Evolutionary conservation across 805 yeast species (phyloP).

Genomic region (Ogataea nitratoaversa): DNA sequence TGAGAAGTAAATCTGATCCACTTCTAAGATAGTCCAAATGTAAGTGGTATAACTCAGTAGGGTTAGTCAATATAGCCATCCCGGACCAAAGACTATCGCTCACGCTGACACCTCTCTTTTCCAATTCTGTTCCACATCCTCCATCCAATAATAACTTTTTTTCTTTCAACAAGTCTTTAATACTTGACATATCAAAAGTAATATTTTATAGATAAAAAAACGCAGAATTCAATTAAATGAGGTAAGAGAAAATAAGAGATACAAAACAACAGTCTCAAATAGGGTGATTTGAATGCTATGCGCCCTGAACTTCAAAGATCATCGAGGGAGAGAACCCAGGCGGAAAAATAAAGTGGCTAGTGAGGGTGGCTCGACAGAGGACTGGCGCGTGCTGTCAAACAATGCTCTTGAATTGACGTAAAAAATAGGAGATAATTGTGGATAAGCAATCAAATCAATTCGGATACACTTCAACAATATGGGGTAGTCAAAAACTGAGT

Average conservation of each 20-base stretch:
- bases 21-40: slow-evolving; percentile 47
- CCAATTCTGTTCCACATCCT: slow-evolving; percentile 62
- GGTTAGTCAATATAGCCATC: slow-evolving; percentile 40
- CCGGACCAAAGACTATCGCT: slow-evolving; percentile 61
- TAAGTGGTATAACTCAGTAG: slow-evolving; percentile 40
- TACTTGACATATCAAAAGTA: too few relatives aligned
- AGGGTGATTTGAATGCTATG: background rate
- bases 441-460: background rate
- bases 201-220: too few relatives aligned
- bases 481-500: too few relatives aligned
- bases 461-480: too few relatives aligned
- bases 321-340: too few relatives aligned
- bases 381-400: background rate
- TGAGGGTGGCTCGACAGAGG: too few relatives aligned
- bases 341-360: too few relatives aligned
- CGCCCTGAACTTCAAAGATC: background rate
- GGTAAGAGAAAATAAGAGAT: background rate
- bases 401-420: too few relatives aligned
- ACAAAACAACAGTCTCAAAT: too few relatives aligned
- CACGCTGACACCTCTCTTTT: slow-evolving; percentile 40
- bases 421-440: too few relatives aligned
- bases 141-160: slow-evolving; percentile 46
- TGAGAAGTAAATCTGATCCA: slow-evolving; percentile 53
- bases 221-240: background rate
- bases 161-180: slow-evolving; percentile 1